Evolutionary conservation across 192 early-diverging fungal genomes (phyloP), one percentile per base, ranked within the genome.

Genomic region (Allomyces arbusculus): DNA sequence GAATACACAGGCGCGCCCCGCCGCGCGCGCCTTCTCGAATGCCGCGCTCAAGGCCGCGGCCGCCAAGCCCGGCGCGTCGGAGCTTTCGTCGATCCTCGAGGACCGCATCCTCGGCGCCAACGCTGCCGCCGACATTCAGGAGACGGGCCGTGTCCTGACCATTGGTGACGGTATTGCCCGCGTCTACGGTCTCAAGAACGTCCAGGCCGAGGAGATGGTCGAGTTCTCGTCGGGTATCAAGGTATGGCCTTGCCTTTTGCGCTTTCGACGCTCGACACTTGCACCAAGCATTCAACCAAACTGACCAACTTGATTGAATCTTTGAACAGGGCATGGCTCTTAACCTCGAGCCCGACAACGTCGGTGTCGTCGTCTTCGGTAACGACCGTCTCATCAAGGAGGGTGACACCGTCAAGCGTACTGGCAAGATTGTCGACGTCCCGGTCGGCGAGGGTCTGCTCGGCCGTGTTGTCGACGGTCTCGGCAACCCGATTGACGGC

Each of bases 101-200:
- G 84, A 94, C 79, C 86, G 95, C 71, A 98, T 98, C 76, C 82
- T 89, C 64, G 93, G 95, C 66, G 80, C 87, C 66, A 78, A 79
- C 80, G 75, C 81, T 69, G 80, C 84, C 69, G 84, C 86, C 73
- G 91, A 98, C 74, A 85, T 98, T 69, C 87, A 93, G 76, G 94
- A 98, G 81, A 98, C 94, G 62, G 96, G 94, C 67, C 90, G 94
- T 75, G 95, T 99, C 65, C 82, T 99, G 73, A 97, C 95, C 75
- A 94, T 99, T 73, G 94, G 95, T 88, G 95, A 99, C 80, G 95
- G 95, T 94, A 97, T 99, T 83, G 95, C 95, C 69, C 94, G 95
- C 86, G 92, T 99, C 66, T 94, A 94, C 69, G 96, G 93, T 65
- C 84, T 97, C 78, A 94, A 91, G 84, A 99, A 97, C 79, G 81